Conservation (phyloP, 306 rosid genomes). For the Neltuma alba region DNA sequence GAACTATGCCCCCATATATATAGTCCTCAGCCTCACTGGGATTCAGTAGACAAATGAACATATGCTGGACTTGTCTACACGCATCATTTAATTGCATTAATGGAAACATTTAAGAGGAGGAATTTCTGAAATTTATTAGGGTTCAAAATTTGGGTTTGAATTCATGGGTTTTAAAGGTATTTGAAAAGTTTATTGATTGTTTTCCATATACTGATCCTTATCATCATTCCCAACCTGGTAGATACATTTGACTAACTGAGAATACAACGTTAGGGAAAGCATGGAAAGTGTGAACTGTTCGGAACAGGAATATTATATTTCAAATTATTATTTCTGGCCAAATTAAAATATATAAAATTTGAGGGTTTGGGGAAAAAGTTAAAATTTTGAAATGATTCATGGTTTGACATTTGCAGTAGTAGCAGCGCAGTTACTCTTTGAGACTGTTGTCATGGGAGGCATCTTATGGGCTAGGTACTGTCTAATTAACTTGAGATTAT, state of each 20-base stretch:
- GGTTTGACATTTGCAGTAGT: background rate
- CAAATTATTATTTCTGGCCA: background rate
- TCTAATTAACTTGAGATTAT: background rate
- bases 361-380: background rate
- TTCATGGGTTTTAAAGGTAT: background rate
- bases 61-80: background rate
- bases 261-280: background rate
- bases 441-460: background rate
- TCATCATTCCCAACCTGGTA: background rate
- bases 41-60: background rate
- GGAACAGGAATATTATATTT: background rate
- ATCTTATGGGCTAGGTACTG: background rate
- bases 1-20: background rate
- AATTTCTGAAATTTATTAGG: background rate
- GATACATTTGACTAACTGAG: conserved; percentile 6
- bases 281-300: background rate
- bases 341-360: background rate
- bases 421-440: background rate
- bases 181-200: background rate
- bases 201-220: background rate
- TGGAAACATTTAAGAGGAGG: background rate
- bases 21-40: background rate
- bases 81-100: background rate
- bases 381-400: background rate
- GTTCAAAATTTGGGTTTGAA: background rate